These are phyloP conservation scores for Solanum microdontum DNA, from an alignment of 257 asterid species.

Conservation along the genomic window DNA sequence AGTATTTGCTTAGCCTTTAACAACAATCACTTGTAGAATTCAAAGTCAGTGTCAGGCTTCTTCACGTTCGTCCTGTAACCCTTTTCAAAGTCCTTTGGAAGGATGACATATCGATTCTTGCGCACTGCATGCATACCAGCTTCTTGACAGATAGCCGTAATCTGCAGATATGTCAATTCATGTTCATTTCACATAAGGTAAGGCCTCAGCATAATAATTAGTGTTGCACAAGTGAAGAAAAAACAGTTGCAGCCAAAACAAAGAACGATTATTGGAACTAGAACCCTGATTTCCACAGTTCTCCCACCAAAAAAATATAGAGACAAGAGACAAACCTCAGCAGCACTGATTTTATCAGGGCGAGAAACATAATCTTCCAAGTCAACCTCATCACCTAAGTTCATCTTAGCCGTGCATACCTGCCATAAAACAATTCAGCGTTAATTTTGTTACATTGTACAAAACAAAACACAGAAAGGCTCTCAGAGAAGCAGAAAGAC, in stretches of 20 bases:
- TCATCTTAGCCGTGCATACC: conserved; percentile 90
- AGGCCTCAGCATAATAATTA: not conserved
- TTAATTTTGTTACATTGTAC: not conserved
- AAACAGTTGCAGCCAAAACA: not conserved
- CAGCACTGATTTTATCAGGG: conserved; percentile 90
- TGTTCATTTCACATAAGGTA: not conserved
- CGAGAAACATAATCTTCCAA: conserved; percentile 87
- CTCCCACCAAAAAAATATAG: not conserved
- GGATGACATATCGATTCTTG: conserved; percentile 72
- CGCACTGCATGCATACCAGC: conserved; percentile 94
- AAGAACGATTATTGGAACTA: not conserved
- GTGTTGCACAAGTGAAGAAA: not conserved
- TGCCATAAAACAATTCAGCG: conserved; percentile 8
- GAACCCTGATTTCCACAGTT: not conserved
- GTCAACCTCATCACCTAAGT: conserved; percentile 75
- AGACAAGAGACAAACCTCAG: conserved; percentile 47
- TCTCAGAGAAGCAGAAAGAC: not conserved
- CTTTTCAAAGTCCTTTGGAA: conserved; percentile 85
- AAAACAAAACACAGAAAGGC: not conserved
- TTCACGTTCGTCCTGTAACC: conserved; percentile 79
- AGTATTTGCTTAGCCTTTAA: not conserved
- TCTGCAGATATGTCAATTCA: not conserved
- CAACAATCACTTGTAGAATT: conserved; percentile 41
- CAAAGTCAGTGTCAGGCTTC: conserved; percentile 86
- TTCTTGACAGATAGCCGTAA: not conserved